Conservation (phyloP, 1,139 yeast species). For the Hyphopichia pseudoburtonii region DNA sequence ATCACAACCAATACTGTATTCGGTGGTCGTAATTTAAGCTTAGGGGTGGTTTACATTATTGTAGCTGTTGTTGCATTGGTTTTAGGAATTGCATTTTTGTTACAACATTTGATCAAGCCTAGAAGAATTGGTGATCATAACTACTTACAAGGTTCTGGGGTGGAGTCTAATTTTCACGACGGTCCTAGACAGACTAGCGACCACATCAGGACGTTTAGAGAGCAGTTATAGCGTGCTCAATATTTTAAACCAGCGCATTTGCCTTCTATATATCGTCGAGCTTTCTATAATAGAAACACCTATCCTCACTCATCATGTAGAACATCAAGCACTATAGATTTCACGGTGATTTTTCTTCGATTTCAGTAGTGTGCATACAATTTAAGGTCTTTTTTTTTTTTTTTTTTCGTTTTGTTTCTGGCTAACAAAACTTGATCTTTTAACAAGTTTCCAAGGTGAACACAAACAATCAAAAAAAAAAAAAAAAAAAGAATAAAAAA, state of each 20-base stretch:
- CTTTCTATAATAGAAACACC: too few relatives aligned
- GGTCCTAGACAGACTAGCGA: conserved; percentile 8
- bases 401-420: background rate
- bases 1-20: conserved; percentile 65
- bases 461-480: too few relatives aligned
- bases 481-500: background rate
- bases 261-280: too few relatives aligned
- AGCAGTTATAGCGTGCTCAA: too few relatives aligned
- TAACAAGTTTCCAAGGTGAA: background rate
- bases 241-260: too few relatives aligned
- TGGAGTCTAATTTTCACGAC: conserved; percentile 7
- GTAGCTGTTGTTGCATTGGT: conserved; percentile 57
- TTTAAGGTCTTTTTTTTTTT: conserved; percentile 1
- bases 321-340: too few relatives aligned
- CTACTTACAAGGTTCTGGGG: conserved; percentile 29
- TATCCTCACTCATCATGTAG: too few relatives aligned
- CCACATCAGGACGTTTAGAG: conserved; percentile 20
- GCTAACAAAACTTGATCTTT: background rate
- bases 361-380: too few relatives aligned
- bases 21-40: conserved; percentile 69
- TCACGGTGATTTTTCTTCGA: too few relatives aligned
- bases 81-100: conserved; percentile 45
- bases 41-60: conserved; percentile 66
- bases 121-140: conserved; percentile 48
- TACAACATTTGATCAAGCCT: conserved; percentile 49